Evolutionary conservation across 352 stramenopile genomes (phyloP), one percentile per base, ranked within the genome.

Genomic region (Phytophthora boehmeriae): DNA sequence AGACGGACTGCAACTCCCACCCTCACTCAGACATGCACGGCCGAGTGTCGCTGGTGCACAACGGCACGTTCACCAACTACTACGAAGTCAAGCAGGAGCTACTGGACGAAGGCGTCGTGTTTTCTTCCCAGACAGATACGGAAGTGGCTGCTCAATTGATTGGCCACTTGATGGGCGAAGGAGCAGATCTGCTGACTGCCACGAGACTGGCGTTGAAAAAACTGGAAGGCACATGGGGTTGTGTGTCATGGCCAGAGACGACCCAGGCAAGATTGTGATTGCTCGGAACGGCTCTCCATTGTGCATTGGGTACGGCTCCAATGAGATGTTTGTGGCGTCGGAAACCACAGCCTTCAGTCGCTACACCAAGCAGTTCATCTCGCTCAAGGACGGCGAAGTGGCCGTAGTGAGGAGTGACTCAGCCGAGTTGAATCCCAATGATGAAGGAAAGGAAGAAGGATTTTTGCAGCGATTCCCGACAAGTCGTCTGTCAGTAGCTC

Each of bases 31-130:
- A 99, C 82, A 93, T 88, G 54, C 88, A 97, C 51, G 84, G 90
- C 47, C 83, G 89, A 47, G 94, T 99, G 49, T 96, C 95, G 5
- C 67, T 99, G n/a, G 96, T 99, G 17, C 98, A 99, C 80, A 99
- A 99, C 73, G 98, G 98, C 42, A 99, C 97, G 28, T 97, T 99
- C 65, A 99, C 98, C 57, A 99, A 99, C 75, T 96, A 97, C 70
- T 83, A 92, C 66, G 83, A 93, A 61, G 83, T 97, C 59, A 97
- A 97, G 69, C 88, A 95, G 66, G 84, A 93, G 76, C 70, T 94
- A 8, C 65, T 92, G 54, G 75, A 67, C 49, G 83, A 88, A 52
- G 97, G 97, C 38, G 90, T 99, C 14, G 70, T 81, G 13, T 99
- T 99, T 68, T 86, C 76, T 25, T 97, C 83, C 30, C 90, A 99